phyloP scores from a whole-genome alignment of 2,329 filamentous ascomycete genomes.

The Aspergillus quadricinctus region DNA sequence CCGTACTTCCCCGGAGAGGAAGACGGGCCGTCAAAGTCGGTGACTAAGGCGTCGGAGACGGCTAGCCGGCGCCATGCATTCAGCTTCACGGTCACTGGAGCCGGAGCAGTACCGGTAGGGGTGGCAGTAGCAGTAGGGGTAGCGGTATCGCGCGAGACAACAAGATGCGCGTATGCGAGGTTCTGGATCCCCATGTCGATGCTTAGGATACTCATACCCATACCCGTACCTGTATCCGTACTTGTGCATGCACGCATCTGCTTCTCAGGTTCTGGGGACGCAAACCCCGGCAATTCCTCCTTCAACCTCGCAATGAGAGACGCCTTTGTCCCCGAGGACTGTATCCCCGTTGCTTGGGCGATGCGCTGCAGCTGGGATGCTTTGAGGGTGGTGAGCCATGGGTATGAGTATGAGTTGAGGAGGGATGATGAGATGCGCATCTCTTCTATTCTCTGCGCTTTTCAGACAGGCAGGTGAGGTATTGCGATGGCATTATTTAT shows the following conservation, averaged over 20 bases:
- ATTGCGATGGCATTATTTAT: no score
- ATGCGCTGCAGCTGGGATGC: constrained; percentile 53
- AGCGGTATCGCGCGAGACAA: constrained; percentile 20
- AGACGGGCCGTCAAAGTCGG: no score
- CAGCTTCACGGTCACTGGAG: constrained; percentile 13
- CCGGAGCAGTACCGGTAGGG: no score
- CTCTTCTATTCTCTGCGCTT: no score
- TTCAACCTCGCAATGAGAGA: constrained; percentile 51
- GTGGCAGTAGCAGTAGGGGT: no score
- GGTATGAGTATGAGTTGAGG: constrained; percentile 1
- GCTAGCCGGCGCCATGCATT: constrained; percentile 42
- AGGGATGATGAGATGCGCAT: constrained; percentile 10
- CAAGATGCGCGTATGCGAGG: constrained; percentile 66
- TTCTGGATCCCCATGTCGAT: constrained; percentile 85
- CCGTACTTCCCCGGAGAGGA: no score
- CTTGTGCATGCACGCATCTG: not conserved
- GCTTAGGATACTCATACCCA: constrained; percentile 58
- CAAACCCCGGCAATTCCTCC: constrained; percentile 9
- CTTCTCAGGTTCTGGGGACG: constrained; percentile 1
- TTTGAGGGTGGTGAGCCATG: constrained; percentile 45
- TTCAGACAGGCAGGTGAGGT: no score
- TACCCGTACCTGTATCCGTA: not conserved
- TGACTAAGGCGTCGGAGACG: constrained; percentile 22
- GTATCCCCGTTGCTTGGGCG: constrained; percentile 57
- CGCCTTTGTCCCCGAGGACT: constrained; percentile 57